Evolutionary conservation across 306 rosid species (phyloP), one percentile per base, ranked within the genome.

Genomic region (Dryas alaskensis): DNA sequence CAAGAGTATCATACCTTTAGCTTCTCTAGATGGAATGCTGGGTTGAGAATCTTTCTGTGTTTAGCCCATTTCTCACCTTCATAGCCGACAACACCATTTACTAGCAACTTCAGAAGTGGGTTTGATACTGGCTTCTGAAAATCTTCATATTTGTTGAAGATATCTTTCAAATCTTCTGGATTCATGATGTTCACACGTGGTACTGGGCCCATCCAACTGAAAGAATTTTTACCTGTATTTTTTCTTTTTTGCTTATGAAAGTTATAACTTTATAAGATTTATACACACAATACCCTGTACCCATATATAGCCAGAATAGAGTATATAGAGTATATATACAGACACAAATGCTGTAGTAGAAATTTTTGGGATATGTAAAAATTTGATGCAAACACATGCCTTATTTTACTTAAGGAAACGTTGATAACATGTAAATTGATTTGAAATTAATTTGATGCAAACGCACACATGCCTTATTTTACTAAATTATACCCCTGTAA

Each of bases 21-120:
- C 55, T 85, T 89, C 69, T 87, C 88, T 0, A 71, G 4, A 48
- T 76, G 81, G 72, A 89, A 89, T 51, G 90, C 84, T 12, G 86
- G 90, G 52, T 81, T 85, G 69, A 89, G 79, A 55, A 88, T 81
- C 63, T 69, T 86, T 65, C 88, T 74, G 60, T 82, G 87, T 64
- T 72, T 88, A 55, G 80, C 76, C 93, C 92, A 90, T 61, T 90
- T 88, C 17, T 84, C 84, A 52, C 82, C 88, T 6, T 87, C 86
- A 44, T 76, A 8, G 46, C 3, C 10, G 0, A 1, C 65, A 10
- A 84, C 70, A 31, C 95, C 92, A 5, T 9, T 2, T 3, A 37
- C 77, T 7, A 89, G 65, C 6, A 81, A 73, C 68, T 10, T 52
- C 55, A 12, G 0, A 16, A 80, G 31, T 13, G 90, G 89, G 58